Conservation (phyloP, 2,329 filamentous ascomycete genomes). For the Coleophoma cylindrospora region DNA sequence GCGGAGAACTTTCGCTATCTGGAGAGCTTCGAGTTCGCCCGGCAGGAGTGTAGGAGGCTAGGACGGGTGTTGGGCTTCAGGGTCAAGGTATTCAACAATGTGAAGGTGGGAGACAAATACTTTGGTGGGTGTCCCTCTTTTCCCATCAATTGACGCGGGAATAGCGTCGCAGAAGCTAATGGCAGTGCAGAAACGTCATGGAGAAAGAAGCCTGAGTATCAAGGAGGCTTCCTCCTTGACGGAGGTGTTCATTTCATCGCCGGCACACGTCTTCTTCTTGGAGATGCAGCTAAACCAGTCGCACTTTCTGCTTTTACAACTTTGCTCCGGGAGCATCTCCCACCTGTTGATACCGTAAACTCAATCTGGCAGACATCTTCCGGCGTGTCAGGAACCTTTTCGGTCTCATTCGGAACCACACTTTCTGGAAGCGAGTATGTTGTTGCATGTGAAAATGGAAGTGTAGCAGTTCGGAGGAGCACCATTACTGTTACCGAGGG, state of each 20-base stretch:
- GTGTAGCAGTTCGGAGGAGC: slow-evolving; percentile 15
- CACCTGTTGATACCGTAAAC: slow-evolving; percentile 26
- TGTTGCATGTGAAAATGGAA: slow-evolving; percentile 26
- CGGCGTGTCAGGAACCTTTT: slow-evolving; percentile 25
- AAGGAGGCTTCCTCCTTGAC: slow-evolving; percentile 74
- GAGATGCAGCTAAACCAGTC: slow-evolving; percentile 22
- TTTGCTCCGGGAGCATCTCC: slow-evolving; percentile 22
- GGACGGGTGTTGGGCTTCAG: slow-evolving; percentile 52
- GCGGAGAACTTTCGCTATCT: slow-evolving; percentile 72
- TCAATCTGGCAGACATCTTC: slow-evolving; percentile 25
- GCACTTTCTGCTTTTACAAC: slow-evolving; percentile 20
- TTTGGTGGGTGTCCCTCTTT: slow-evolving; percentile 21
- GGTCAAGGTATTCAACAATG: slow-evolving; percentile 36
- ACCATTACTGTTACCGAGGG: slow-evolving; percentile 22
- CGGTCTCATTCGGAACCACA: slow-evolving; percentile 24
- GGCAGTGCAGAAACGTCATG: slow-evolving; percentile 41
- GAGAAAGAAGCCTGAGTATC: slow-evolving; percentile 65
- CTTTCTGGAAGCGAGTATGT: slow-evolving; percentile 23
- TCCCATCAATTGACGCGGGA: background rate
- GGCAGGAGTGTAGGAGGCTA: slow-evolving; percentile 41
- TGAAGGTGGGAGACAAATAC: slow-evolving; percentile 42
- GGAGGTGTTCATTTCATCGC: slow-evolving; percentile 71
- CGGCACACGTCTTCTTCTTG: slow-evolving; percentile 53
- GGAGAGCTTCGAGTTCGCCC: slow-evolving; percentile 46
- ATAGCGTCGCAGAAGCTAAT: slow-evolving; percentile 2